phyloP scores from a whole-genome alignment of 805 yeast species.

The Ogataea zsoltii region DNA sequence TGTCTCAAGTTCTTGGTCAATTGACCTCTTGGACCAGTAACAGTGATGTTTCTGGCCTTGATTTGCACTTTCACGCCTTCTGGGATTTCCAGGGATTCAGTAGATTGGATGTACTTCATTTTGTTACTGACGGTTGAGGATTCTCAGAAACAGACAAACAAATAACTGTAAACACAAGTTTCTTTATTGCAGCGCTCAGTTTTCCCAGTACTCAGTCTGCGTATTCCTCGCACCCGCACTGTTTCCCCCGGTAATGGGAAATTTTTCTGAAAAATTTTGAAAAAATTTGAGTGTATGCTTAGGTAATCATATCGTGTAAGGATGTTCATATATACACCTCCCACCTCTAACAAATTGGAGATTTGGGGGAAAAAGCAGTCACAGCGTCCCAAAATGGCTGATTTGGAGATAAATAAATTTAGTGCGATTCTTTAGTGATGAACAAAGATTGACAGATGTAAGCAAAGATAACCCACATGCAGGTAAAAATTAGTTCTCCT shows the following conservation, averaged over 20 bases:
- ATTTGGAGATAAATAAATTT: conserved; percentile 10
- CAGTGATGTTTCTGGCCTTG: conserved; percentile 87
- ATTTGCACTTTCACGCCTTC: conserved; percentile 90
- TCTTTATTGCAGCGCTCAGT: not conserved
- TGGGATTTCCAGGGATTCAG: conserved; percentile 67
- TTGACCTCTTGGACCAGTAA: conserved; percentile 97
- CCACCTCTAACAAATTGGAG: not conserved
- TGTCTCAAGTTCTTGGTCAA: conserved; percentile 89
- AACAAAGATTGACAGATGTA: too few relatives aligned
- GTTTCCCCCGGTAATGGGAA: not conserved
- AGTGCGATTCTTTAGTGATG: not conserved
- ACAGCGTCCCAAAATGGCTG: conserved; percentile 14
- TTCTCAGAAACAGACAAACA: too few relatives aligned
- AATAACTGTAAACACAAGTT: not conserved
- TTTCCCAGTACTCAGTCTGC: not conserved
- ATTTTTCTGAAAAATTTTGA: conserved; percentile 7
- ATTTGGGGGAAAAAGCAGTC: conserved; percentile 14
- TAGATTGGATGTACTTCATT: conserved; percentile 66
- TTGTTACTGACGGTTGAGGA: conserved; percentile 3
- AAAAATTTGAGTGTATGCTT: conserved; percentile 6
- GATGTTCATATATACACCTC: not conserved
- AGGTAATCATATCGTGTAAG: conserved; percentile 4
- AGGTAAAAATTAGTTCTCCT: not conserved
- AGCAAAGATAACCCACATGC: not conserved
- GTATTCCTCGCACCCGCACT: not conserved